A percentile compares a stretch with the other conserved stretches of the same genome.
Conservation (phyloP, 140 eudicot genomes). For the Anethum foeniculum region DNA sequence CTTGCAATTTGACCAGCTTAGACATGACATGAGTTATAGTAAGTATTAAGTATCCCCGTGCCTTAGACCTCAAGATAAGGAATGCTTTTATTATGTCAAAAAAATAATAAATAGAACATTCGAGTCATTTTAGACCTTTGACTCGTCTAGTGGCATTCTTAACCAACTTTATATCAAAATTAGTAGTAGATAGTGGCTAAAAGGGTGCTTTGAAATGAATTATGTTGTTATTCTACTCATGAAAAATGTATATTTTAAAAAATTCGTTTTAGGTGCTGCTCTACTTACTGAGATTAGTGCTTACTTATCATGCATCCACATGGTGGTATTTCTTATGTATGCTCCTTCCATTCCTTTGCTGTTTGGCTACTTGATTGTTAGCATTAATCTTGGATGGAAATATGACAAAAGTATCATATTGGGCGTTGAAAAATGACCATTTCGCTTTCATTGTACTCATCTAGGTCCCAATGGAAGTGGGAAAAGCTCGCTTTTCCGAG, state of each 20-base stretch:
- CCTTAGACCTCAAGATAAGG: neutral
- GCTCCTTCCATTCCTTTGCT: neutral
- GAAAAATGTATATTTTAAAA: too few species aligned
- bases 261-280: neutral
- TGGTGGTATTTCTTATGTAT: neutral
- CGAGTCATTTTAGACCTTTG: neutral
- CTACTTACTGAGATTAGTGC: neutral
- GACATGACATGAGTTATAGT: neutral
- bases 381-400: neutral
- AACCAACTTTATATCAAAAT: neutral
- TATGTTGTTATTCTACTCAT: neutral
- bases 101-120: neutral
- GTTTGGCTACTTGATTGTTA: neutral
- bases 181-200: neutral
- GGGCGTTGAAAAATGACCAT: neutral
- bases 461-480: conserved; percentile 99
- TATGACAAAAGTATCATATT: neutral
- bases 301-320: neutral
- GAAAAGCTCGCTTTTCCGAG: conserved; percentile 96
- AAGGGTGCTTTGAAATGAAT: neutral
- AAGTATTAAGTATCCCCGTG: neutral
- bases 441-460: conserved; percentile 8
- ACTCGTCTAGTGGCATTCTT: neutral
- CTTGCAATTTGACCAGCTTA: neutral
- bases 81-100: neutral